Evolutionary conservation across 176 grass and related monocot species (phyloP), one percentile per base, ranked within the genome.

Genomic region (Musa schizocarpa): DNA sequence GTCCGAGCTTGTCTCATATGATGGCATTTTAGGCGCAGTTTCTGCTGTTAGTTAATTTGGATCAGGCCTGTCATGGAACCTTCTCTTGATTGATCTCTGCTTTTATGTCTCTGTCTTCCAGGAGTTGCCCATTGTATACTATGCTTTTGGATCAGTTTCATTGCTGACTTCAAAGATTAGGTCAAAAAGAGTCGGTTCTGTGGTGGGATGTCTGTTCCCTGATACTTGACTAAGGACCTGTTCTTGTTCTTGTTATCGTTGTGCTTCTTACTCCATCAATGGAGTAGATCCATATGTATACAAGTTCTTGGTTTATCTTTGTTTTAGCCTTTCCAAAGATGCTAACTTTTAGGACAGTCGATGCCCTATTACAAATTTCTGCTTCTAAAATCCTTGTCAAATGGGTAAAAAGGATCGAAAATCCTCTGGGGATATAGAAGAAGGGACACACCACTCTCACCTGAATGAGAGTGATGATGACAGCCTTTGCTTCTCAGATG

Each of bases 391-490:
- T 51, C 16, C 34, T 50, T 70, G 68, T 51, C 43, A 11, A 57
- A 74, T 74, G 72, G 72, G 7, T 56, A 74, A 56, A 29, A 74
- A 17, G 2, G 23, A 22, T 73, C 52, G 52, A 10, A 22, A 73
- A 74, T 74, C 72, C 53, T 74, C 53, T 54, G n/a, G 25, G 52
- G 72, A 74, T 13, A 29, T 74, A 74, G 72, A 74, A 56, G 53
- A 74, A 74, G 72, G 72, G 72, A 2, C 23, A 14, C 21, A 17
- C 23, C 23, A 19, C 52, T 9, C 21, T 29, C 71, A 55, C 11
- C 20, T 2, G 3, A 29, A 57, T 34, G 72, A 54, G 12, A 74
- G 53, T 10, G 53, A 56, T 19, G 23, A 74, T 26, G 72, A 74
- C 13, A 57, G 53, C 53, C 0, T 57, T 74, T 74, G 72, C 52